A percentile compares a stretch with the other conserved stretches of the same genome.
Evolutionary conservation across 345 rosid species (phyloP).

Genomic region (Citrus sinensis): DVS_A1.0 CM039162.1:4665501-4666000

Average conservation of each 20-base stretch:
- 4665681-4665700: neutral
- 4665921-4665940: neutral
- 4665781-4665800: neutral
- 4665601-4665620: neutral
- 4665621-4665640: neutral
- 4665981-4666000: neutral
- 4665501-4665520: neutral
- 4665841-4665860: neutral
- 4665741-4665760: neutral
- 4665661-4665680: neutral
- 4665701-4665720: neutral
- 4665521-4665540: neutral
- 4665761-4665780: neutral
- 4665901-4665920: neutral
- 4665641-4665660: no score
- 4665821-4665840: neutral
- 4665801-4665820: neutral
- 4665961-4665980: neutral
- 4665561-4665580: neutral
- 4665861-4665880: neutral
- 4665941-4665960: neutral
- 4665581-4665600: neutral
- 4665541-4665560: neutral
- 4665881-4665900: neutral
- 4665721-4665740: neutral